Base-by-base conservation (phyloP, 768 basidiomycete species). In the Boletus rufocinnamomeus region DNA sequence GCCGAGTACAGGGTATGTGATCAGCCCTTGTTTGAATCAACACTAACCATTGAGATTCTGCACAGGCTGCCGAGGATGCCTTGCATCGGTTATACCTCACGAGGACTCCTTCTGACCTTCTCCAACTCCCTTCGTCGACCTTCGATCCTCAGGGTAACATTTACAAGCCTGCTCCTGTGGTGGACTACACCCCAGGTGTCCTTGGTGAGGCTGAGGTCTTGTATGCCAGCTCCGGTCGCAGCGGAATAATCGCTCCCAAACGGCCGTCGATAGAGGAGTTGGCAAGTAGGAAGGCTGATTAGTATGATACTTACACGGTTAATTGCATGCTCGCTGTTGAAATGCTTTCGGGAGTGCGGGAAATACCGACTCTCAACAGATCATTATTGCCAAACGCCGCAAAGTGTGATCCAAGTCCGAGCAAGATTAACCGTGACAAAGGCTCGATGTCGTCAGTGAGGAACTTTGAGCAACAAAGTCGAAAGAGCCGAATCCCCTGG, bases 81-180 rank as follows among this genome's bases (percentile, higher is more conserved):
- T 78, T 95, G 27, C 84, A 88, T 60, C 82, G 92, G 44, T 78
- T 95, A 23, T 95, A 93, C 74, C 83, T 95, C 58, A 93, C 91
- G 13, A 82, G 82, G 61, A 85, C 85, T 52, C 91, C 91, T 7
- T 76, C 86, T 51, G 80, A 92, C 56, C 73, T 82, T 38, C 64
- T 92, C 46, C 82, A 84, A 52, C 76, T 93, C 43, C 92, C 92
- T 8, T 85, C 89, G 6, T 82, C 83, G 45, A 89, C 92, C 19
- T 91, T 93, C 76, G 80, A 87, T 14, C 78, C 79, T 5, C 69
- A 77, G 41, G 82, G 85, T 44, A 79, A 80, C 65, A 76, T 89
- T 23, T 88, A 84, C 70, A 75, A 75, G 7, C 59, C 75, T 13
- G 79, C 78, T 28, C 67, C 74, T 34, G 80, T 81, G 67, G 76